Evolutionary conservation across 2,329 filamentous ascomycete genomes (phyloP), one percentile per base, ranked within the genome.

Genomic region (Pyrenochaeta sp.): DNA sequence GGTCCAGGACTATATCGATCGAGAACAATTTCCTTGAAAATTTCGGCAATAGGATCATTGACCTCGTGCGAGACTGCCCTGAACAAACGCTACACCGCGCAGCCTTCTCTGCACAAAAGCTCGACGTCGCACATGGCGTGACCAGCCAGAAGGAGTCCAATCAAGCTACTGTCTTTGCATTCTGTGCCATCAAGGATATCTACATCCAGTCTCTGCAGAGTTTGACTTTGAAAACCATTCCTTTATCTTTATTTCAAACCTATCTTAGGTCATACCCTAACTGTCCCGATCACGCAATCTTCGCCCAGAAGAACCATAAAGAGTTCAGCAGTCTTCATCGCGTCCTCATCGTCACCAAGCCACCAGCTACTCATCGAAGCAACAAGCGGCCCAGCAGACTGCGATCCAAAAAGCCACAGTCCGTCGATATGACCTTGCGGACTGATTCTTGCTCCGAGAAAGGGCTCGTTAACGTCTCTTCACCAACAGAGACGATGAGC

Each of bases 191-290:
- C 56, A 76, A 78, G 28, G 77, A 80, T 45, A 75, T 80, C 12
- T 77, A 81, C 58, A 72, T 68, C 19, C 70, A 77, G 40, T 69
- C 71, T 4, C 49, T 73, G n/a, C 64, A 72, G 27, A 72, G 68
- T 64, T 25, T 67, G 55, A 57, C 56, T 39, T 46, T 72, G 61
- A 63, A 64, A 75, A 75, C 77, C 15, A 75, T 79, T 0, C 80
- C 81, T 0, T 62, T 81, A 13, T 78, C 76, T 10, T 82, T 83
- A 70, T 81, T 83, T 72, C 66, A 77, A 64, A 73, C 76, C 25
- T 77, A 78, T 2, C 77, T 83, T 56, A 75, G 79, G 25, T 78
- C 78, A 28, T 80, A 81, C 55, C 72, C 73, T 15, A 77, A 77
- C 30, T 82, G 80, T 40, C 78, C 79, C 1, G 81, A 83, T 61